Evolutionary conservation across 148 eudicot genomes (phyloP).

Genomic region (Chenopodium formosanum): DNA sequence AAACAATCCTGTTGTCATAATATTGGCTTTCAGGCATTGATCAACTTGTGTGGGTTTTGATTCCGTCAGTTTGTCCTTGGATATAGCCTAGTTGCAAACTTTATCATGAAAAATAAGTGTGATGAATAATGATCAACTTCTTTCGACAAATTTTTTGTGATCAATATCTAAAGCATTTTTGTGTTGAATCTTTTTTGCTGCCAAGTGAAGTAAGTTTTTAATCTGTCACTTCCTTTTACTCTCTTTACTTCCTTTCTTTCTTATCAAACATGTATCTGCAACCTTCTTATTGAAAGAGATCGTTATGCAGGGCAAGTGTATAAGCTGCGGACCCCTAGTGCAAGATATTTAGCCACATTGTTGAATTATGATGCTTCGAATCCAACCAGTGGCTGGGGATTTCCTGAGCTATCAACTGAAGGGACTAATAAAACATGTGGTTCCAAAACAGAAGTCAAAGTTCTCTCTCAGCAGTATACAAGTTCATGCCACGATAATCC

Average conservation of each 20-base stretch:
- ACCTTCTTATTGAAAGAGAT: slow-evolving; percentile 13
- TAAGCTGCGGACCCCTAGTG: slow-evolving; percentile 72
- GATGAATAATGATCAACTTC: background rate
- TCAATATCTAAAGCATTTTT: background rate
- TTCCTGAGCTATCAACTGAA: slow-evolving; percentile 57
- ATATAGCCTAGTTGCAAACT: background rate
- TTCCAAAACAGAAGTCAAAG: slow-evolving; percentile 30
- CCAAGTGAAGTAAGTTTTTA: background rate
- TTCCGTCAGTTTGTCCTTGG: background rate
- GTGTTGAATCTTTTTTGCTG: too few relatives aligned
- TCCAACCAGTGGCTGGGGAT: slow-evolving; percentile 92
- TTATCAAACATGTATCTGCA: background rate
- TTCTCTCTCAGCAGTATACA: slow-evolving; percentile 11
- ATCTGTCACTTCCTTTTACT: background rate
- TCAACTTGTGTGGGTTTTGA: background rate
- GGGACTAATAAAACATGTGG: slow-evolving; percentile 29
- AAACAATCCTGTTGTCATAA: background rate
- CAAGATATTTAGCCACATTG: slow-evolving; percentile 54
- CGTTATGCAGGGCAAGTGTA: slow-evolving; percentile 67
- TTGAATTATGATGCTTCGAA: slow-evolving; percentile 77
- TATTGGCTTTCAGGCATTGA: background rate
- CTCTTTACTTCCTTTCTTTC: background rate
- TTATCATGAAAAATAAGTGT: background rate
- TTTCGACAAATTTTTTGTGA: background rate
- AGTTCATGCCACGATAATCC: slow-evolving; percentile 5